Percentiles rank a stretch among this genome's conserved stretches.
These are phyloP conservation scores for Geotrichum aggregatum DNA, from an alignment of 1,139 yeast species.

Conservation along the genomic window DNA sequence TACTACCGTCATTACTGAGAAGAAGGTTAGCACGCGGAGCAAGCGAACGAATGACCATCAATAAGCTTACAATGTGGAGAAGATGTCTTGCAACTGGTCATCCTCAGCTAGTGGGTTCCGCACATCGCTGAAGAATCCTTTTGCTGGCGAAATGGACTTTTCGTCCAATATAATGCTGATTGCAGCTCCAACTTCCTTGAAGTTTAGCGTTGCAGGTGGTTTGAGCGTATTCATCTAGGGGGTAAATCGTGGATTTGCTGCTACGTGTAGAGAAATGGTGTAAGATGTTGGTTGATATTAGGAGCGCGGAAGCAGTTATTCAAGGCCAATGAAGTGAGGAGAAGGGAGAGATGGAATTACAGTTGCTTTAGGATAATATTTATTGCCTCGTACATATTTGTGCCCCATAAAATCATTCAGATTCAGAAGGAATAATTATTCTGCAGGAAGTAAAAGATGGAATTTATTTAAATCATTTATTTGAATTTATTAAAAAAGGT, in stretches of 20 bases:
- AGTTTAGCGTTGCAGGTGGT: neutral
- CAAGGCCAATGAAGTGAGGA: neutral
- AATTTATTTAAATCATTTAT: too few species aligned
- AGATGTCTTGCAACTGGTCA: neutral
- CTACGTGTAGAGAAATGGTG: too few species aligned
- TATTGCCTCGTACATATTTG: too few species aligned
- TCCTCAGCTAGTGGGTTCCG: neutral
- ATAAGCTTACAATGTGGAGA: conserved; percentile 2
- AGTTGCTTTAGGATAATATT: too few species aligned
- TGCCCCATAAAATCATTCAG: too few species aligned
- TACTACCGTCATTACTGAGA: neutral
- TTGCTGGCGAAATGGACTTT: neutral
- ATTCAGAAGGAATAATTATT: too few species aligned
- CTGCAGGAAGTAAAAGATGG: too few species aligned
- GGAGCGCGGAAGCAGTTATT: too few species aligned
- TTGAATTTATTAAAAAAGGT: too few species aligned
- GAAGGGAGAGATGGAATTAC: neutral
- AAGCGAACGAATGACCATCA: neutral
- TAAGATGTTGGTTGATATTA: too few species aligned
- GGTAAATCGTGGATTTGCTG: neutral
- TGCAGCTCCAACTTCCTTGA: conserved; percentile 11
- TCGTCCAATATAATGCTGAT: conserved; percentile 10
- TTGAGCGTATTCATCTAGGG: neutral
- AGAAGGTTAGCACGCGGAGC: neutral
- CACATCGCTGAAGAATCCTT: neutral